phyloP scores from a whole-genome alignment of 371 early-diverging fungal genomes.

The Choanephora cucurbitarum region DNA sequence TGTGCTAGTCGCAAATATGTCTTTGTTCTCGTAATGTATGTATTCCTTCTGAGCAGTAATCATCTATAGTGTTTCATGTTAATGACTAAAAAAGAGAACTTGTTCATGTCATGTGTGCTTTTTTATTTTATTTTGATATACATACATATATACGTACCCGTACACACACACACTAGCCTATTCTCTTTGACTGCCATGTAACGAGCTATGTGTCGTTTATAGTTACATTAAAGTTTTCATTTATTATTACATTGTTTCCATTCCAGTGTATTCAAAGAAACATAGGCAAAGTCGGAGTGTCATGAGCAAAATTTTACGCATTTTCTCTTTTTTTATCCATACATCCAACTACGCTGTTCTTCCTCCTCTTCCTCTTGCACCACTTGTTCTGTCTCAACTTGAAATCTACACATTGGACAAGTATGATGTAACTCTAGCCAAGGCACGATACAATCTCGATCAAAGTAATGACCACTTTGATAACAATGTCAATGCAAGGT shows the following conservation, averaged over 20 bases:
- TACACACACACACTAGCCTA: neutral
- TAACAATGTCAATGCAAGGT: too few species aligned
- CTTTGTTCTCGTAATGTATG: too few species aligned
- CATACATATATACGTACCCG: neutral
- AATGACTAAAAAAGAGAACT: neutral
- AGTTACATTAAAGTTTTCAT: conserved; percentile 1
- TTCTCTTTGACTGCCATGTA: neutral
- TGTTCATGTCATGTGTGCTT: neutral
- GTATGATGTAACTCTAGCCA: conserved; percentile 63
- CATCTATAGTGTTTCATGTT: neutral
- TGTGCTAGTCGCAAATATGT: too few species aligned
- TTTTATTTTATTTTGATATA: neutral
- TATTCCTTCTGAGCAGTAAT: neutral
- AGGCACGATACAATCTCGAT: conserved; percentile 58
- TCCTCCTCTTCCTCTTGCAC: conserved; percentile 53
- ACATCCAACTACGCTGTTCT: conserved; percentile 49
- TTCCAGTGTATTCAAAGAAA: neutral
- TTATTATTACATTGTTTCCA: neutral
- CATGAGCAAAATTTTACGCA: too few species aligned
- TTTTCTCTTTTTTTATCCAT: conserved; percentile 29
- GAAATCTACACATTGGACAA: conserved; percentile 61
- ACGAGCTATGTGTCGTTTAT: neutral
- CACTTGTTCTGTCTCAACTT: conserved; percentile 51
- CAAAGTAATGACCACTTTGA: conserved; percentile 57
- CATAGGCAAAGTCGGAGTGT: neutral